Evolutionary conservation across 805 yeast species (phyloP), one percentile per base, ranked within the genome.

Genomic region (Saturnispora besseyi): DNA sequence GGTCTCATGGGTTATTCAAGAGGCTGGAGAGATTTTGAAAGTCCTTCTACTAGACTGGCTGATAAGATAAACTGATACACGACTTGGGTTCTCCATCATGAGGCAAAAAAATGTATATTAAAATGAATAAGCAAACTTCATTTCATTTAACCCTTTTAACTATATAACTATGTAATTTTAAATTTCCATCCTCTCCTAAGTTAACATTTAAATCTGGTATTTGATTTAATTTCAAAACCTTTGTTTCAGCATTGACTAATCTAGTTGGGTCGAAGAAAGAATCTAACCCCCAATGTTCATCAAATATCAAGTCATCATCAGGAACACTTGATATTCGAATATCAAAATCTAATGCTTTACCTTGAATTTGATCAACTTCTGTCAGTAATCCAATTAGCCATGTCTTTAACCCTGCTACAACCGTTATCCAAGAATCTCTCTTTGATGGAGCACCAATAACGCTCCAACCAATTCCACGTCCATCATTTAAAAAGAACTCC

Each of bases 151-250:
- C 28, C 38, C 36, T 41, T 18, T 36, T 47, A 28, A 47, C 50
- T 47, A 47, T 40, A 42, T 47, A 47, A 41, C 50, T 47, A 33
- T 47, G 50, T 47, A 47, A 47, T 47, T 47, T 47, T 47, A 47
- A 41, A 18, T 42, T 47, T 41, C 50, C 50, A 47, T 47, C 50
- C 15, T 47, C 36, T 12, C 50, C 50, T 33, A 47, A 42, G 33
- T 47, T 33, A 28, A 34, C 50, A 15, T 47, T 40, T 18, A 47
- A 13, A 10, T 41, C 45, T 18, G 50, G 50, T 18, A 47, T 47
- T 26, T 32, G 42, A 3, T 41, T 26, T 10, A 41, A 28, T 13
- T 11, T 29, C 10, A 47, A 18, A 28, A 47, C 36, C 12, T n/a
- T 40, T 11, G 38, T 44, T 12, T 41, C 29, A 21, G 32, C 36